Evolutionary conservation across 495 filamentous ascomycete genomes (phyloP), one percentile per base, ranked within the genome.

Genomic region (Penicillium verhagenii): DNA sequence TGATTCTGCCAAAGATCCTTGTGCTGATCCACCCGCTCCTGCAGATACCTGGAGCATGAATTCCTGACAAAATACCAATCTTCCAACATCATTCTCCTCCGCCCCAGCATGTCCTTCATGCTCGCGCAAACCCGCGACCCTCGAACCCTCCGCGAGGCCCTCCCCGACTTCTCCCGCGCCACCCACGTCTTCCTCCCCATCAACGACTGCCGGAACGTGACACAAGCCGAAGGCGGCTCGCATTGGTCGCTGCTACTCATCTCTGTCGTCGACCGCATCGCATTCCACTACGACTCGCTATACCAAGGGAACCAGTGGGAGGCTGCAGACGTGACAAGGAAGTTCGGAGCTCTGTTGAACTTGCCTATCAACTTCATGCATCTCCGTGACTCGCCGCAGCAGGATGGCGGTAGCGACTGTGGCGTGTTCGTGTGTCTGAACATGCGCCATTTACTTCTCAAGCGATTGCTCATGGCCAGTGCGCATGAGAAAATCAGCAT

Each of bases 181-280:
- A 94, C 92, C 2, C 95, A 99, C 71, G 91, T 97, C 67, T 99
- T 99, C 75, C 84, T 97, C 14, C 95, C 95, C 9, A 86, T 99
- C 53, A 99, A 97, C 70, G 93, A 99, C 73, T 87, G 82, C 61
- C 81, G 81, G 9, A 87, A 91, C 56, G 82, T 88, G 47, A 80
- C 77, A 25, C 76, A 86, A 48, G 85, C 91, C 19, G 92, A 97
- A 74, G 91, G 91, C 42, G 95, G 95, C 33, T 86, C 85, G 2
- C 95, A 99, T 70, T 99, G 95, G 95, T 96, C 90, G 2, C 77
- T 99, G 5, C 85, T 99, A 0, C 79, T 99, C 33, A 92, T 99
- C 40, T 89, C 86, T 23, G 80, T 92, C 33, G 82, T 95, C 31
- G 95, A 99, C 67, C 83, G 91, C 16, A 83, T 96, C 23, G 89